A percentile compares a stretch with the other conserved stretches of the same genome.
phyloP scores from a whole-genome alignment of 805 yeast species.

The Saccharomycopsis fodiens region DNA sequence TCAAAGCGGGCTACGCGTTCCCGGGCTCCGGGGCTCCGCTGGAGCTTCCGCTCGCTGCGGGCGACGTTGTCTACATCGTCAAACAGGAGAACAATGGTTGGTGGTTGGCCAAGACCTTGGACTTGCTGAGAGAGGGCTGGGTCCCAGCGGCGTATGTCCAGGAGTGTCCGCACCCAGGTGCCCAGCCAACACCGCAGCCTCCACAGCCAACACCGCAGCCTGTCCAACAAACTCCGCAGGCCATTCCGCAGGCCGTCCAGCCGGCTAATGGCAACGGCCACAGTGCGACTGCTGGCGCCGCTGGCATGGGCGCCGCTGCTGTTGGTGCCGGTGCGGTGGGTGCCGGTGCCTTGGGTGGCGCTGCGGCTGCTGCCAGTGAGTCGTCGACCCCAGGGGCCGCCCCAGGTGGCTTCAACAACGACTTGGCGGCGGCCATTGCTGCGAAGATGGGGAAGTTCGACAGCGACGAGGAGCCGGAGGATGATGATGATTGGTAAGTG shows the following conservation, averaged over 20 bases:
- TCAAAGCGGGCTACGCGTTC: constrained; percentile 80
- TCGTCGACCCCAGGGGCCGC: constrained; percentile 1
- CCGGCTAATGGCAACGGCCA: constrained; percentile 23
- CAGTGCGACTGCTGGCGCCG: not conserved
- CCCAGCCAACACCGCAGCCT: not conserved
- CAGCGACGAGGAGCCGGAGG: constrained; percentile 17
- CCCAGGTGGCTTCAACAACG: constrained; percentile 15
- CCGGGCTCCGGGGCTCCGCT: constrained; percentile 81
- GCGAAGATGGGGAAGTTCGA: constrained; percentile 19
- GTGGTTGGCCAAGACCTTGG: constrained; percentile 80
- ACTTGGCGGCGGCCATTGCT: constrained; percentile 19
- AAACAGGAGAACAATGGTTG: constrained; percentile 82
- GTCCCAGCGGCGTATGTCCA: constrained; percentile 90
- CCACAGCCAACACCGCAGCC: not conserved
- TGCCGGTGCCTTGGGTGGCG: constrained; percentile 14
- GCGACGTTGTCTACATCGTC: constrained; percentile 63
- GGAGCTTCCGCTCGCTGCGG: constrained; percentile 70
- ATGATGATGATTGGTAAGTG: constrained; percentile 21
- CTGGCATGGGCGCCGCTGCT: constrained; percentile 7
- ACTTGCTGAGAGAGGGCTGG: constrained; percentile 87
- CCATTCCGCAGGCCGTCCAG: constrained; percentile 25
- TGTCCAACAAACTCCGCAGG: not conserved
- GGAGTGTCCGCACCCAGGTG: constrained; percentile 42
- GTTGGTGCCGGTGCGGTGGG: constrained; percentile 2
- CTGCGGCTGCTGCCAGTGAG: constrained; percentile 4